Evolutionary conservation across 2,329 filamentous ascomycete species (phyloP).

Genomic region (Diplodia intermedia): DNA sequence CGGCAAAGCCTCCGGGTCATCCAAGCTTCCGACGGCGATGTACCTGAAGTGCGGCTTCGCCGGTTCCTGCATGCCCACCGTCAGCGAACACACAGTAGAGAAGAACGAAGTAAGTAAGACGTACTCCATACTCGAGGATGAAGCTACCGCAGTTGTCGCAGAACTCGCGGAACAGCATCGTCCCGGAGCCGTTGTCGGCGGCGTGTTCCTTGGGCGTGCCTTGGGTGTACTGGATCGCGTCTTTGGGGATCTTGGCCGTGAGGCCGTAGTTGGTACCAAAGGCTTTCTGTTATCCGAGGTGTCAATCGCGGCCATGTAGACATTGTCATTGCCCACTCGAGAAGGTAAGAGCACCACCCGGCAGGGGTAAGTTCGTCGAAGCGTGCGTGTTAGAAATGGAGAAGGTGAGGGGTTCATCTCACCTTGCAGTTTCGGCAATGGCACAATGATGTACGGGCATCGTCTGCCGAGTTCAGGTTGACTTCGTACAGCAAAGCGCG

Average conservation of each 20-base stretch:
- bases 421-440: conserved; percentile 62
- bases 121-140: conserved; percentile 58
- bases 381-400: neutral
- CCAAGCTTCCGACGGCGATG: conserved; percentile 39
- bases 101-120: too few relatives aligned
- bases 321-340: neutral
- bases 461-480: conserved; percentile 51
- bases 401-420: neutral
- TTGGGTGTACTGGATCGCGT: conserved; percentile 51
- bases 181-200: conserved; percentile 54
- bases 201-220: conserved; percentile 50
- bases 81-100: too few relatives aligned
- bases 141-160: conserved; percentile 60
- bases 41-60: conserved; percentile 39
- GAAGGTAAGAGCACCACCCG: neutral
- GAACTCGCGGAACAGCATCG: conserved; percentile 58
- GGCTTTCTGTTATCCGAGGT: conserved; percentile 51
- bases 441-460: conserved; percentile 60
- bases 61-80: conserved; percentile 33
- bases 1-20: conserved; percentile 39
- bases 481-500: conserved; percentile 56
- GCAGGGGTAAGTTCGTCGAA: neutral
- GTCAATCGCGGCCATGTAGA: neutral
- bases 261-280: conserved; percentile 61
- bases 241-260: conserved; percentile 58